Conservation (phyloP, 106 monocot species). For the Vanilla planifolia region DNA sequence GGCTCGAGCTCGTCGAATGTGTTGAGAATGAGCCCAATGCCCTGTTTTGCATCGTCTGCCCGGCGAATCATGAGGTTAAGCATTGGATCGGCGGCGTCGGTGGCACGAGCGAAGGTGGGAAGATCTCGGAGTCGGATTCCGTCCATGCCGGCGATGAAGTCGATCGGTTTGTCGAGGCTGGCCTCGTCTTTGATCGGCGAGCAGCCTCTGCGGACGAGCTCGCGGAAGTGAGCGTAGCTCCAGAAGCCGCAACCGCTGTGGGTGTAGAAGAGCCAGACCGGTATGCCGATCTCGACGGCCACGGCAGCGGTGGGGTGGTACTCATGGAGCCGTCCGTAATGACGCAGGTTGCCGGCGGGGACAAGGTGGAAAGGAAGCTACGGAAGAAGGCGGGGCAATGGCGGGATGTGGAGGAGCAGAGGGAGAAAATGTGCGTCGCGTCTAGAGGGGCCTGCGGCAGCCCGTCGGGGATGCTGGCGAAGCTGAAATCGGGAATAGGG, state of each 20-base stretch:
- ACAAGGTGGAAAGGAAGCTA: not conserved
- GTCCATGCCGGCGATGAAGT: constrained; percentile 25
- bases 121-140: constrained; percentile 31
- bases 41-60: constrained; percentile 30
- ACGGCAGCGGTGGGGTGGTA: constrained; percentile 2
- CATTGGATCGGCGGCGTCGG: constrained; percentile 29
- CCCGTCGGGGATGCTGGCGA: constrained; percentile 3
- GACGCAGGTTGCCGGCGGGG: constrained; percentile 4
- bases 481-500: not conserved
- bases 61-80: constrained; percentile 33
- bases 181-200: not conserved
- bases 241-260: constrained; percentile 12
- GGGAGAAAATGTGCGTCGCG: no score
- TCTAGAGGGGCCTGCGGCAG: not conserved
- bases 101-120: constrained; percentile 34
- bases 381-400: not conserved
- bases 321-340: constrained; percentile 6
- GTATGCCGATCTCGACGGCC: constrained; percentile 10
- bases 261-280: constrained; percentile 12
- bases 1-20: constrained; percentile 52
- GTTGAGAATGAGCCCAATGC: constrained; percentile 56
- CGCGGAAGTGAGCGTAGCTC: constrained; percentile 1
- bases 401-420: not conserved
- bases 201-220: constrained; percentile 1
- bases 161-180: not conserved